A percentile compares a stretch with the other conserved stretches of the same genome.
Conservation (phyloP, 2,329 filamentous ascomycete species). For the Penicillium sp. region DNA sequence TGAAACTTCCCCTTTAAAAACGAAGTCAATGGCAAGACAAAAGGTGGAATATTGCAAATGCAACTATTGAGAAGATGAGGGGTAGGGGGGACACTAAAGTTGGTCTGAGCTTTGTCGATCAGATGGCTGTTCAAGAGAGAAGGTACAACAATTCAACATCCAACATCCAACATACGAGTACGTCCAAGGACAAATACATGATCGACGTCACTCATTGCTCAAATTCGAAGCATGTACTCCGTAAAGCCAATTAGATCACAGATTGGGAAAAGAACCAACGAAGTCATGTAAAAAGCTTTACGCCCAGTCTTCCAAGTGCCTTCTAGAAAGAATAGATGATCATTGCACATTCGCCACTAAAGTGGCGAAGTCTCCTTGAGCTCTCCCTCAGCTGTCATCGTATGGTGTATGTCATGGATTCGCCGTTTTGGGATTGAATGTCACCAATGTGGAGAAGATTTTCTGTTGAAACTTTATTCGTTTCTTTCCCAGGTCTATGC, state of each 20-base stretch:
- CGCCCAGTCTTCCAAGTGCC: slow-evolving; percentile 29
- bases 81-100: slow-evolving; percentile 3
- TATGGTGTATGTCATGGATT: slow-evolving; percentile 7
- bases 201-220: background rate
- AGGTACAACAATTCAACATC: no score
- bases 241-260: background rate
- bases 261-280: background rate
- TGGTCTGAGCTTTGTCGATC: slow-evolving; percentile 11
- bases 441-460: background rate
- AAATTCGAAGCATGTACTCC: background rate
- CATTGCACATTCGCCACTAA: slow-evolving; percentile 3
- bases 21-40: background rate
- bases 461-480: no score
- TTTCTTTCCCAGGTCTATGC: no score
- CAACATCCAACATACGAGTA: background rate
- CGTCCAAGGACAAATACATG: background rate
- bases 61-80: slow-evolving; percentile 2
- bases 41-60: background rate
- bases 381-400: background rate
- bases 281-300: slow-evolving; percentile 23
- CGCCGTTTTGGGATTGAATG: background rate
- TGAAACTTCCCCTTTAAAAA: no score
- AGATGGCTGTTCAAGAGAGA: background rate
- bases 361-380: slow-evolving; percentile 1
- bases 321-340: slow-evolving; percentile 35